phyloP scores from a whole-genome alignment of 768 basidiomycete species.

The Trametes cingulata region DNA sequence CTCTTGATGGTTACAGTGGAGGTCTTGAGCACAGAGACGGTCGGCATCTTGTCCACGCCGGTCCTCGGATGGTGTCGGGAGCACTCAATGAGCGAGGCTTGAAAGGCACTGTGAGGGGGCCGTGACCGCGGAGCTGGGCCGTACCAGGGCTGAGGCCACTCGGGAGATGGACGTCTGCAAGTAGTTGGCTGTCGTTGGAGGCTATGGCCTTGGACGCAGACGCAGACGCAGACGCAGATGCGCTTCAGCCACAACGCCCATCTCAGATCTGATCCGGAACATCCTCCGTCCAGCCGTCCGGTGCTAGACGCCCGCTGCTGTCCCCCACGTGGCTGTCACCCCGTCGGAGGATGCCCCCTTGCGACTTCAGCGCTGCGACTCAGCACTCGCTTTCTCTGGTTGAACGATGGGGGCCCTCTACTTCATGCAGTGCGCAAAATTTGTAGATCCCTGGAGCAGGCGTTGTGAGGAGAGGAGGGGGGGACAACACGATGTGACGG shows the following conservation, averaged over 20 bases:
- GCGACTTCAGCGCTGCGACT: no score
- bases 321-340: conserved; percentile 18
- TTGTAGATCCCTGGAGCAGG: no score
- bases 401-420: no score
- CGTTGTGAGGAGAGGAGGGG: no score
- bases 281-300: neutral
- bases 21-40: conserved; percentile 12
- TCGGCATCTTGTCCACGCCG: neutral
- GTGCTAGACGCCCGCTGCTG: conserved; percentile 5
- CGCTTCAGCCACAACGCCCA: conserved; percentile 3
- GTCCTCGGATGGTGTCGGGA: neutral
- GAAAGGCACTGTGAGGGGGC: neutral
- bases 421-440: no score
- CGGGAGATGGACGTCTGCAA: no score
- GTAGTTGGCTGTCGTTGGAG: neutral
- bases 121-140: no score
- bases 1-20: conserved; percentile 10
- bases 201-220: neutral
- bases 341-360: neutral
- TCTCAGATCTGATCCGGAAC: conserved; percentile 5
- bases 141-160: no score
- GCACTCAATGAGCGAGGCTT: neutral
- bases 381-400: no score
- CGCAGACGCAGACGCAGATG: neutral
- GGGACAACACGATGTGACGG: neutral